These are phyloP conservation scores for Globisporangium lucens DNA, from an alignment of 352 stramenopile genomes.

Conservation along the genomic window DNA sequence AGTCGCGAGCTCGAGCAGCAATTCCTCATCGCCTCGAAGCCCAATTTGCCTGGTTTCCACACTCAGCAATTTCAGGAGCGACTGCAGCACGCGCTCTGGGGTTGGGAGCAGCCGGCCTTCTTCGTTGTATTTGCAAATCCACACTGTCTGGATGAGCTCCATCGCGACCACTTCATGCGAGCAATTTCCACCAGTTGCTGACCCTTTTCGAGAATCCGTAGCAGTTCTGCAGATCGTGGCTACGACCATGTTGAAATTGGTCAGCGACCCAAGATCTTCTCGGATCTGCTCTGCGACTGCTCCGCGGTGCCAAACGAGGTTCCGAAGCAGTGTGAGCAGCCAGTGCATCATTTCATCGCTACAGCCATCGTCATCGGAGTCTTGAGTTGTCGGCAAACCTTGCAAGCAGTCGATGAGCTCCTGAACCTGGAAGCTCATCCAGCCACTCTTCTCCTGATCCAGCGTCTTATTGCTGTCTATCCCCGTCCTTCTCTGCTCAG, in stretches of 20 bases:
- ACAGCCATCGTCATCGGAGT: neutral
- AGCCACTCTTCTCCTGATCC: neutral
- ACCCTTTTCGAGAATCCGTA: neutral
- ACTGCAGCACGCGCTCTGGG: constrained; percentile 14
- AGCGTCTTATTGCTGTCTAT: neutral
- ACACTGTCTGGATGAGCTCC: constrained; percentile 29
- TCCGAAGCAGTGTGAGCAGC: constrained; percentile 33
- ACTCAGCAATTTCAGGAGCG: constrained; percentile 19
- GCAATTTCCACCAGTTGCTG: neutral
- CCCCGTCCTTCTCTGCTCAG: neutral
- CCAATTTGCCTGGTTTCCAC: constrained; percentile 10
- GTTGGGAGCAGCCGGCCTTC: constrained; percentile 26
- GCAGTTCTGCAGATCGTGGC: neutral
- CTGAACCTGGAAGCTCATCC: neutral
- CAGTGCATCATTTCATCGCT: constrained; percentile 21
- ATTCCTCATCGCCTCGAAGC: neutral
- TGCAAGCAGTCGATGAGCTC: constrained; percentile 9
- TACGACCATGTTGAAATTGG: neutral
- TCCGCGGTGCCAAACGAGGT: constrained; percentile 21
- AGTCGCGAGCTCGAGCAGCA: constrained; percentile 13
- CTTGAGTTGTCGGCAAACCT: neutral
- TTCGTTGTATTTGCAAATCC: constrained; percentile 32
- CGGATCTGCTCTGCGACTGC: constrained; percentile 6
- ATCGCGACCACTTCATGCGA: constrained; percentile 19
- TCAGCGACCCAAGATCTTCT: neutral